Evolutionary conservation across 768 basidiomycete species (phyloP).

Genomic region (Kwoniella sp.): DNA sequence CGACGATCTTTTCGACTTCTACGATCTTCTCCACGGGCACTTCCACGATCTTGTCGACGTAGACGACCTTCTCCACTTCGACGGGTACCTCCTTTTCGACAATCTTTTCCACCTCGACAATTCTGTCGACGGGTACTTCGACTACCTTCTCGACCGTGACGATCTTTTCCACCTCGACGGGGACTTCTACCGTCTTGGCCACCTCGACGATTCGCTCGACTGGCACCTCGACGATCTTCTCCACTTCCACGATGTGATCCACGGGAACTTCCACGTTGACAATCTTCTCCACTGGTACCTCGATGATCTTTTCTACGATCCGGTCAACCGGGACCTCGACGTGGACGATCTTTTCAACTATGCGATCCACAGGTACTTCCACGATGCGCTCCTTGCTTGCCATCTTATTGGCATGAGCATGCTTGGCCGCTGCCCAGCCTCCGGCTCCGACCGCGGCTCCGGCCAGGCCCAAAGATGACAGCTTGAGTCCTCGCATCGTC

Average conservation of each 20-base stretch:
- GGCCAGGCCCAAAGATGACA: slow-evolving; percentile 17
- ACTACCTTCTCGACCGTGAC: slow-evolving; percentile 35
- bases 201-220: slow-evolving; percentile 21
- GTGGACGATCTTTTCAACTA: slow-evolving; percentile 31
- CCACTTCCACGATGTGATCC: slow-evolving; percentile 23
- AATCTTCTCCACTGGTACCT: slow-evolving; percentile 25
- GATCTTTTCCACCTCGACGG: slow-evolving; percentile 36
- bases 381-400: slow-evolving; percentile 24
- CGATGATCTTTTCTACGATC: slow-evolving; percentile 42
- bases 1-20: slow-evolving; percentile 25
- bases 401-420: slow-evolving; percentile 22
- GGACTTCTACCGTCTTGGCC: slow-evolving; percentile 37
- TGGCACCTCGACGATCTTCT: slow-evolving; percentile 30
- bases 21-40: slow-evolving; percentile 31
- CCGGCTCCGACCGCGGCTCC: slow-evolving; percentile 10
- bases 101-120: slow-evolving; percentile 34
- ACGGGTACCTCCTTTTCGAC: slow-evolving; percentile 40
- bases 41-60: slow-evolving; percentile 45
- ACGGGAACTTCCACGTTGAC: slow-evolving; percentile 35
- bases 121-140: slow-evolving; percentile 29
- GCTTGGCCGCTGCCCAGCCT: slow-evolving; percentile 27
- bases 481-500: slow-evolving; percentile 19
- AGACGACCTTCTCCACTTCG: slow-evolving; percentile 27
- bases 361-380: slow-evolving; percentile 30
- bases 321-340: slow-evolving; percentile 34